Percentiles rank a stretch among this genome's conserved stretches.
These are phyloP conservation scores for Prunus yedoensis DNA, from an alignment of 331 rosid genomes.

Conservation along the genomic window DNA sequence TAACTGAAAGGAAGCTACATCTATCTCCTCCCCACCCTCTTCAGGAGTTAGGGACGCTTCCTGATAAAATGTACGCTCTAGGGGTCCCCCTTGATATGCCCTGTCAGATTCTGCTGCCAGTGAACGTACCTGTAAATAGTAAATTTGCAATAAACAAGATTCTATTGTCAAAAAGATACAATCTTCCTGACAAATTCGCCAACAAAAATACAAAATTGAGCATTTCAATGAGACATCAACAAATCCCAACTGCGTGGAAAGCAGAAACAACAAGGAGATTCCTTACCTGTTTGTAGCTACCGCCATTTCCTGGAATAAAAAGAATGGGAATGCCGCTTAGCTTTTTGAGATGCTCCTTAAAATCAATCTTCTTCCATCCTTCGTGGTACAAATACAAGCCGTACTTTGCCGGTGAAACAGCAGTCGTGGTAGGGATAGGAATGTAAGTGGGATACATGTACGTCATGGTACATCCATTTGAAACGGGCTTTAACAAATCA, in stretches of 20 bases:
- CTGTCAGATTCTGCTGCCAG: slow-evolving; percentile 96
- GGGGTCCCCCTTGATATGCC: slow-evolving; percentile 81
- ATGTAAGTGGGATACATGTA: slow-evolving; percentile 96
- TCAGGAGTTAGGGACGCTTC: slow-evolving; percentile 60
- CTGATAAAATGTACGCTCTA: slow-evolving; percentile 65
- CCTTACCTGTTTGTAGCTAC: slow-evolving; percentile 99
- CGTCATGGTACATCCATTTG: slow-evolving; percentile 93
- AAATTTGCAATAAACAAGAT: slow-evolving; percentile 18
- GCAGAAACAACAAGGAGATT: slow-evolving; percentile 30
- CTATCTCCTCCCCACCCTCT: slow-evolving; percentile 54
- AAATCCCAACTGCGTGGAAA: neutral
- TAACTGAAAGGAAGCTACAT: slow-evolving; percentile 44
- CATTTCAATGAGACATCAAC: neutral
- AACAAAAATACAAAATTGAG: neutral
- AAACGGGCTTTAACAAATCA: slow-evolving; percentile 66
- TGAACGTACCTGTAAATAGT: slow-evolving; percentile 68
- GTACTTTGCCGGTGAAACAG: slow-evolving; percentile 57
- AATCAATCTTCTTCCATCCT: slow-evolving; percentile 93
- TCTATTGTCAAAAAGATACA: neutral
- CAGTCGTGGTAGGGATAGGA: slow-evolving; percentile 53
- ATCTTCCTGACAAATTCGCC: neutral
- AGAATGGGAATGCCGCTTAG: slow-evolving; percentile 88
- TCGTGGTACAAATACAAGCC: slow-evolving; percentile 87
- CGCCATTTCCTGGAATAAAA: slow-evolving; percentile 97
- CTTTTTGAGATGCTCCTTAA: slow-evolving; percentile 75